These are phyloP conservation scores for Calcarisporium arbuscula DNA, from an alignment of 2,329 filamentous ascomycete species.

Conservation along the genomic window DNA sequence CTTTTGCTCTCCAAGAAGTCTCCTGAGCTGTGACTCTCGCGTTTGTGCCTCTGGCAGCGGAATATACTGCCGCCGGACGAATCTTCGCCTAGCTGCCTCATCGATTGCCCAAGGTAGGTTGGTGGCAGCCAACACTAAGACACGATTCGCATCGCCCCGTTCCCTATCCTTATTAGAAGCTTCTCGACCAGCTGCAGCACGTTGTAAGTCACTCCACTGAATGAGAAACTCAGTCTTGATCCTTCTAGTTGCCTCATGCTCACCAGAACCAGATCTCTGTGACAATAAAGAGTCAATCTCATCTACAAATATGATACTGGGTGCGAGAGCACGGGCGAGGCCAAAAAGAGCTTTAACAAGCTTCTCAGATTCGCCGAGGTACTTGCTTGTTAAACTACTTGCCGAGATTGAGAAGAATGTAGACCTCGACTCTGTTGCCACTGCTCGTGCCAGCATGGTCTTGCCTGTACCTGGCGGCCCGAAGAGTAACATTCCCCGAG, in stretches of 20 bases:
- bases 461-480: conserved; percentile 97
- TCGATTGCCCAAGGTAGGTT: conserved; percentile 98
- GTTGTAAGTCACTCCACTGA: conserved; percentile 91
- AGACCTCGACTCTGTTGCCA: conserved; percentile 88
- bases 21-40: conserved; percentile 70
- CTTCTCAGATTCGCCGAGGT: conserved; percentile 93
- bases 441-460: conserved; percentile 88
- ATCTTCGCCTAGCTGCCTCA: conserved; percentile 83
- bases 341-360: conserved; percentile 87
- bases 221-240: conserved; percentile 99
- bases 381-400: conserved; percentile 91
- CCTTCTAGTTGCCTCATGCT: conserved; percentile 86
- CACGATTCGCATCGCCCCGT: conserved; percentile 75
- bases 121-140: conserved; percentile 89
- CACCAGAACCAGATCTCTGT: conserved; percentile 71
- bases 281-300: conserved; percentile 95
- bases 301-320: conserved; percentile 96
- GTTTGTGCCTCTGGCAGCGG: conserved; percentile 83
- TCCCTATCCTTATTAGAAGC: conserved; percentile 59
- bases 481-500: conserved; percentile 90
- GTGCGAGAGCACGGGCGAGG: conserved; percentile 81
- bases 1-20: conserved; percentile 79
- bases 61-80: conserved; percentile 93
- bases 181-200: conserved; percentile 83
- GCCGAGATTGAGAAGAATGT: conserved; percentile 98